These are phyloP conservation scores for Ascodesmis nigricans DNA, from an alignment of 495 filamentous ascomycete species.

Conservation along the genomic window DNA sequence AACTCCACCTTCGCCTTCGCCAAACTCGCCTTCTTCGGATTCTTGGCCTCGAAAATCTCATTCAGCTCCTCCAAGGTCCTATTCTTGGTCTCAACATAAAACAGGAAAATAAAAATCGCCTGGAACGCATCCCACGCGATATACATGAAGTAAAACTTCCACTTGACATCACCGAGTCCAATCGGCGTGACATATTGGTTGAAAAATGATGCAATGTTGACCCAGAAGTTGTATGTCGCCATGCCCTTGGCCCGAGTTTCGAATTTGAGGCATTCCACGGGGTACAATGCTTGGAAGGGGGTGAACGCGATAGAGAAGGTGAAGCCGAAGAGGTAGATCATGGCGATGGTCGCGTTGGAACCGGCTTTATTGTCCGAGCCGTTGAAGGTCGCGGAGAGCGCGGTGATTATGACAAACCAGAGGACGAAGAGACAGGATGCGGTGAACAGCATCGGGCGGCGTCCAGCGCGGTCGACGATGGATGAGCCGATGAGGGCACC, in stretches of 20 bases:
- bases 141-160: constrained; percentile 21
- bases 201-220: constrained; percentile 37
- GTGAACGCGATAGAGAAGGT: constrained; percentile 21
- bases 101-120: constrained; percentile 19
- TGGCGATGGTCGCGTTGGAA: constrained; percentile 17
- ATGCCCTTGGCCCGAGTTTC: constrained; percentile 47
- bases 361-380: constrained; percentile 28
- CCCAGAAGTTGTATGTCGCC: constrained; percentile 32
- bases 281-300: constrained; percentile 38
- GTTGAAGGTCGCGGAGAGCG: constrained; percentile 23
- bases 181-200: constrained; percentile 34
- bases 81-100: constrained; percentile 31
- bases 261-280: constrained; percentile 41
- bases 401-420: constrained; percentile 37
- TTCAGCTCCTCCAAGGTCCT: constrained; percentile 31
- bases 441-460: constrained; percentile 38
- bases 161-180: constrained; percentile 16
- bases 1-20: constrained; percentile 10
- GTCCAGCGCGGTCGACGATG: constrained; percentile 45
- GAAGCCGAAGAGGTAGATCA: constrained; percentile 21
- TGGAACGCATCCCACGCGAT: constrained; percentile 22
- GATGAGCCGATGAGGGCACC: constrained; percentile 44
- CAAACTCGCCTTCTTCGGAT: constrained; percentile 16
- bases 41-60: constrained; percentile 21
- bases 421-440: constrained; percentile 30